Evolutionary conservation across 805 yeast species (phyloP), one percentile per base, ranked within the genome.

Genomic region (Clavispora santaluciae): DNA sequence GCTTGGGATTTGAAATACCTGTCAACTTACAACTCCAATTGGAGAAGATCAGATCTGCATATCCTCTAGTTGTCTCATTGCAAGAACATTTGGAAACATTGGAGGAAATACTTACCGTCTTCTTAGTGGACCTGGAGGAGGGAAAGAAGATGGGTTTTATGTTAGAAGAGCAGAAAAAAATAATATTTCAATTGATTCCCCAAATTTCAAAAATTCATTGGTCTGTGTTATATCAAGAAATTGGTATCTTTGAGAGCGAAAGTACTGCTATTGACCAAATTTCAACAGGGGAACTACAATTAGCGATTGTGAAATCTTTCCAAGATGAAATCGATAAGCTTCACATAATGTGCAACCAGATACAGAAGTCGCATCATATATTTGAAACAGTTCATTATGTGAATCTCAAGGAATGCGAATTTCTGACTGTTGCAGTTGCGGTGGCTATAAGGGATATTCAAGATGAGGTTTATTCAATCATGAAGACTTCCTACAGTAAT

Each of bases 1-100:
- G 69, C 45, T 57, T 79, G 45, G 80, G 76, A 0, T 76, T 70
- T 51, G 75, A 72, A 7, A 60, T 87, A 0, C 91, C 95, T 0
- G 73, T 74, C 20, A 51, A 68, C 5, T 44, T 84, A 2, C 46
- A 64, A 11, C 52, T 73, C 2, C 69, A 66, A 21, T 68, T 86
- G 1, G 68, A 76, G 33, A 72, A 68, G 22, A 66, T 81, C 2
- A 67, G 75, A 41, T 62, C 68, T 22, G 52, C 83, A 0, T 73
- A 79, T 38, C 87, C 90, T 0, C 71, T 72, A 46, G 82, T 85
- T 0, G 61, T 72, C 4, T 64, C 72, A 8, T 45, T 87, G 6
- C 56, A 61, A 5, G 90, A 84, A 42, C 70, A 78, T 6, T 38
- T 83, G 3, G 55, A 57, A 6, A 60, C 70, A 1, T 63, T 81